Base-by-base conservation (phyloP, 148 eudicot genomes). In the Chenopodium album region DNA sequence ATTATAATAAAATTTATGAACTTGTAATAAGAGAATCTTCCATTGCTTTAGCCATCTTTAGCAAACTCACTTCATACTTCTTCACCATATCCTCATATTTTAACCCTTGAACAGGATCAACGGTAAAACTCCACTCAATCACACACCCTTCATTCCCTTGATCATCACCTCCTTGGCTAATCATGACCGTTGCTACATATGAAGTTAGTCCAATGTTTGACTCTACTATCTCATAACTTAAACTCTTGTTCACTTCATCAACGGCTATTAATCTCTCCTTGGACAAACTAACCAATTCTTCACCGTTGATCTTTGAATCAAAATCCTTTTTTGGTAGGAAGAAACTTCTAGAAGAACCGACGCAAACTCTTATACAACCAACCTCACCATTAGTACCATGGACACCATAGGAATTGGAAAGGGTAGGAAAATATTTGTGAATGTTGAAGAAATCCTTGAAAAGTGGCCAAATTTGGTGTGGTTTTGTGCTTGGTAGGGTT, bases 401-500 rank as follows among this genome's bases (percentile, higher is more conserved):
- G 86, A 95, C 50, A 16, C 97, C 97, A 64, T 92, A 85, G 54
- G 86, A 89, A 34, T 87, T 87, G 11, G 93, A 63, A 19, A 93
- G 89, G 23, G 79, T 79, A 1, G 93, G 88, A 68, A 90, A 92
- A 81, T 84, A 93, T 62, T 90, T 91, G 89, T 87, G 83, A 0
- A 93, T 82, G 84, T 92, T 91, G 83, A 93, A 93, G 83, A 93
- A 93, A 76, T 95, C 94, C 52, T 87, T 88, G 76, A 86, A 87
- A 7, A 92, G 84, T 47, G 92, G 87, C 90, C 91, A 94, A 73
- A 93, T 90, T 83, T 89, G 89, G 75, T 85, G 84, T 69, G 95
- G 76, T 41, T 50, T 85, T 6, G 90, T 90, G 68, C 62, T 74
- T 80, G 75, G 4, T 66, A 90, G 72, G 5, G 11, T 83, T 41